phyloP scores from a whole-genome alignment of 345 rosid species.

The Kernera saxatilis region DNA sequence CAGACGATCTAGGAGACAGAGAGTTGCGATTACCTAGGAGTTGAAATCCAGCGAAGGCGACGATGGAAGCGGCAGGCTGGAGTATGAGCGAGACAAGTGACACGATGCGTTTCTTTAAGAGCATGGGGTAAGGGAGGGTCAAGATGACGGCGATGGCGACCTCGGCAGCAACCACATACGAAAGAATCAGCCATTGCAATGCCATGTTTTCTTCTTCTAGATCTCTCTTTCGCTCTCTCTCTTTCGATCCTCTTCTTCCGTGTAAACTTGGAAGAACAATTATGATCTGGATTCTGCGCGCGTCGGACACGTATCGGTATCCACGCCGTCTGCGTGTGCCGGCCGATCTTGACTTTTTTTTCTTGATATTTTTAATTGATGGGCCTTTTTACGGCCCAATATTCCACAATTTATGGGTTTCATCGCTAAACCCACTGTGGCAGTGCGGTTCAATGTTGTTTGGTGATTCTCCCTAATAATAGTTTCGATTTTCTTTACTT shows the following conservation, averaged over 20 bases:
- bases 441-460: background rate
- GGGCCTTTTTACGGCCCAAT: conserved; percentile 20
- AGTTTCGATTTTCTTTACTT: background rate
- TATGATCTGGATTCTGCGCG: conserved; percentile 13
- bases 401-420: background rate
- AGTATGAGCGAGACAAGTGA: conserved; percentile 63
- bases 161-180: conserved; percentile 78
- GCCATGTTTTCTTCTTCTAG: conserved; percentile 49
- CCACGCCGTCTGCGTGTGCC: conserved; percentile 14
- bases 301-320: conserved; percentile 21
- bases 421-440: background rate
- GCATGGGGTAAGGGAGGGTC: conserved; percentile 73
- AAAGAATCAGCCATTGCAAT: conserved; percentile 77
- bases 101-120: conserved; percentile 56
- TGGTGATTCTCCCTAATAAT: too few relatives aligned
- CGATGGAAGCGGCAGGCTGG: conserved; percentile 64
- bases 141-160: conserved; percentile 51
- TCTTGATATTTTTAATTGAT: background rate
- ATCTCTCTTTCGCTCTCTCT: conserved; percentile 2
- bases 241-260: background rate
- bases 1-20: background rate
- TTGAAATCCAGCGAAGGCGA: conserved; percentile 81
- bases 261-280: background rate
- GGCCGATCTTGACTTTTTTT: background rate
- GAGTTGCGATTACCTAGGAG: conserved; percentile 47